Conservation (phyloP, 2,329 filamentous ascomycete species). For the Juglanconis oblonga region DNA sequence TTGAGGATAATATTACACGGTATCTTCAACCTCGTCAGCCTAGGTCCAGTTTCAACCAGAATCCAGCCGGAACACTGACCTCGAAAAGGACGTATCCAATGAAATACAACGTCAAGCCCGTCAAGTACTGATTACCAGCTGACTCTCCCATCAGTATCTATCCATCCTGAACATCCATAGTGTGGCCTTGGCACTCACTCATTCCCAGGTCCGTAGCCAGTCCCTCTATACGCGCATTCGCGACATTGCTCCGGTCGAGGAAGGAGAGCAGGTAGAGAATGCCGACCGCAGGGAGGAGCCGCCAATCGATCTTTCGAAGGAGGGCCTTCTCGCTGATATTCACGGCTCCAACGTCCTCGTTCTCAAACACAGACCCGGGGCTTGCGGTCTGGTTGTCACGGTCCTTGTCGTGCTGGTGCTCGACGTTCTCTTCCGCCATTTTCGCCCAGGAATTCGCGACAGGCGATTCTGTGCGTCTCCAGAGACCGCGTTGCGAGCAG, state of each 20-base stretch:
- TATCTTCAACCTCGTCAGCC: slow-evolving; percentile 33
- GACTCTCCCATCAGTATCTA: background rate
- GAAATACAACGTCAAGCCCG: slow-evolving; percentile 65
- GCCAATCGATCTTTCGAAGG: slow-evolving; percentile 53
- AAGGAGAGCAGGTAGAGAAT: slow-evolving; percentile 56
- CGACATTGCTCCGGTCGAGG: slow-evolving; percentile 57
- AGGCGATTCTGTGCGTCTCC: background rate
- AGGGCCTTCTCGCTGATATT: slow-evolving; percentile 53
- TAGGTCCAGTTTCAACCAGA: background rate
- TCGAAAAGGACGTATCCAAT: slow-evolving; percentile 58
- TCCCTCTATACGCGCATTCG: slow-evolving; percentile 57
- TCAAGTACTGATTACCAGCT: slow-evolving; percentile 63
- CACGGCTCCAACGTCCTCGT: slow-evolving; percentile 5
- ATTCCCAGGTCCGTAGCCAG: slow-evolving; percentile 50
- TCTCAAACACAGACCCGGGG: slow-evolving; percentile 3
- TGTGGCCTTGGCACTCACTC: slow-evolving; percentile 36
- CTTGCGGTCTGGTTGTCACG: background rate
- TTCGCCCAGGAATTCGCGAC: background rate
- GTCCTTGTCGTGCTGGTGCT: slow-evolving; percentile 8
- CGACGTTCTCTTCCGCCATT: slow-evolving; percentile 7
- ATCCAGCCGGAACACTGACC: slow-evolving; percentile 25
- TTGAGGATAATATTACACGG: slow-evolving; percentile 63
- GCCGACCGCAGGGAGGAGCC: slow-evolving; percentile 52
- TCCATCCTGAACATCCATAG: background rate
- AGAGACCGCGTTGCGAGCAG: background rate